A percentile compares a stretch with the other conserved stretches of the same genome.
These are phyloP conservation scores for Pseudogymnoascus sp. DNA, from an alignment of 2,329 filamentous ascomycete species.

Conservation along the genomic window DNA sequence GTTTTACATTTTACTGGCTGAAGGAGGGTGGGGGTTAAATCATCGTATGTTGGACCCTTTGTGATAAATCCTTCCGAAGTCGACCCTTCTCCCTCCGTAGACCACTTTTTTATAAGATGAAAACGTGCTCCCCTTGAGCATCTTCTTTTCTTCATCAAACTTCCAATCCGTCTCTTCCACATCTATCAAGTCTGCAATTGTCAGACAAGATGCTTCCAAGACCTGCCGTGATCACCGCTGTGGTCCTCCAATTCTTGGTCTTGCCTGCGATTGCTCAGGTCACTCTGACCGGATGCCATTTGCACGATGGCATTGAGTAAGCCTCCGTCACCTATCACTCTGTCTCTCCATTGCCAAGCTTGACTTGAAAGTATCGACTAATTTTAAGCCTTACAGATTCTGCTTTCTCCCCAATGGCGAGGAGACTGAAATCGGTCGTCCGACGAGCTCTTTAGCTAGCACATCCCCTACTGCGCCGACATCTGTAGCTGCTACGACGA, in stretches of 20 bases:
- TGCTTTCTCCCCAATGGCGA: constrained; percentile 11
- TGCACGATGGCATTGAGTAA: constrained; percentile 26
- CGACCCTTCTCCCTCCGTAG: not conserved
- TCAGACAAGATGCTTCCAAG: not conserved
- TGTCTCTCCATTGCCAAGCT: not conserved
- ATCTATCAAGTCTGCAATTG: not conserved
- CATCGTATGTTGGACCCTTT: constrained; percentile 2
- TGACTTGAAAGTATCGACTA: not conserved
- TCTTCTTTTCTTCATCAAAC: not conserved
- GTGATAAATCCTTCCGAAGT: not conserved
- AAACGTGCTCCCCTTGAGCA: not conserved
- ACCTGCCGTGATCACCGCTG: not conserved
- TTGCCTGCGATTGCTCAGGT: constrained; percentile 6
- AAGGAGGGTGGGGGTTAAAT: not conserved
- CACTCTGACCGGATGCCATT: constrained; percentile 27
- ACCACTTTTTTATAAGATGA: constrained; percentile 4
- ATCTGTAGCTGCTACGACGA: constrained; percentile 19
- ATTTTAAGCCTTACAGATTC: not conserved
- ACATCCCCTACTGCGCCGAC: constrained; percentile 26
- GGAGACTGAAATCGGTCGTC: not conserved
- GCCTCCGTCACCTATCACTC: not conserved
- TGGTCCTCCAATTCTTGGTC: not conserved
- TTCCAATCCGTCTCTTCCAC: too few relatives aligned
- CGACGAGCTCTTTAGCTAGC: not conserved
- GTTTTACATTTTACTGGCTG: not conserved